Conservation (phyloP, 2,329 filamentous ascomycete species). For the Diaporthe vexans region DNA sequence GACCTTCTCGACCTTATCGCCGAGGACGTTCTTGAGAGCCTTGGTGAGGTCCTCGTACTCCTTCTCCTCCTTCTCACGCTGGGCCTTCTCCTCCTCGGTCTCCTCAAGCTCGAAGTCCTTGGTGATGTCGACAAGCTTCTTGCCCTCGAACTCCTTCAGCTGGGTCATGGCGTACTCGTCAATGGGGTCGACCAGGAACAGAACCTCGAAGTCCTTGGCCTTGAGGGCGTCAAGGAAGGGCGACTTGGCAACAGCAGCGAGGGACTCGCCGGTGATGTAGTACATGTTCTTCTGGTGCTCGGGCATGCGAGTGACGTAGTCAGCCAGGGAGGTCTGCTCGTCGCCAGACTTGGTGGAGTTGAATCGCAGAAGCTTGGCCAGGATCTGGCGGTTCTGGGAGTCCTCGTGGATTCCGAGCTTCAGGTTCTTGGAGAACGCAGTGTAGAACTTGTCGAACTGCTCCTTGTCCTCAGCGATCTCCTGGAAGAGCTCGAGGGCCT, state of each 20-base stretch:
- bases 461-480: conserved; percentile 99
- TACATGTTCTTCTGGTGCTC: conserved; percentile 99
- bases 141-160: conserved; percentile 99
- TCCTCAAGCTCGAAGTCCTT: conserved; percentile 99
- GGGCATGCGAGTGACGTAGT: conserved; percentile 99
- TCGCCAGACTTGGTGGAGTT: conserved; percentile 99
- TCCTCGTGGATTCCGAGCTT: conserved; percentile 99
- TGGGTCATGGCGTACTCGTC: conserved; percentile 99
- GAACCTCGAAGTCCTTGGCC: conserved; percentile 99
- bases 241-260: conserved; percentile 98
- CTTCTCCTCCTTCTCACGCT: conserved; percentile 97
- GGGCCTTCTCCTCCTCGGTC: conserved; percentile 98
- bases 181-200: conserved; percentile 99
- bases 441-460: conserved; percentile 99
- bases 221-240: conserved; percentile 99
- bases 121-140: conserved; percentile 99
- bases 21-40: conserved; percentile 98
- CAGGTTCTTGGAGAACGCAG: conserved; percentile 99
- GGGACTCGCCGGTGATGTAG: conserved; percentile 99
- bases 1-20: conserved; percentile 99
- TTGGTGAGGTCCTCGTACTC: conserved; percentile 96
- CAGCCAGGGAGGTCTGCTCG: conserved; percentile 91
- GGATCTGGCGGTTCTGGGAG: conserved; percentile 91
- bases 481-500: conserved; percentile 98
- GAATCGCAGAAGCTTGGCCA: conserved; percentile 99